phyloP scores from a whole-genome alignment of 2,329 filamentous ascomycete genomes.

The Talaromyces sp. region DNA sequence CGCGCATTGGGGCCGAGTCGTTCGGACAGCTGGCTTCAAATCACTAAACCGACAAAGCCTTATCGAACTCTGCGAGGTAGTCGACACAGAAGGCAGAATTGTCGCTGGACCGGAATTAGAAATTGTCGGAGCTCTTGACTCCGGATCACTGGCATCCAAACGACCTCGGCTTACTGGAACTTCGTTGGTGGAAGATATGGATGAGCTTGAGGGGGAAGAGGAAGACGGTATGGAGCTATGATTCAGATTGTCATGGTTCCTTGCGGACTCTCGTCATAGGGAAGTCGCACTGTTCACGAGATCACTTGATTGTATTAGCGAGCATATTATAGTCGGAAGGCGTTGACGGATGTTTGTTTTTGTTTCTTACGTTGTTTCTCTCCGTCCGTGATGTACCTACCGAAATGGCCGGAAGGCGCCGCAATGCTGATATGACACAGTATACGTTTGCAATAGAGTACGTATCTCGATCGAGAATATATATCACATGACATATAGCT shows the following conservation, averaged over 20 bases:
- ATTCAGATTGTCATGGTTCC: constrained; percentile 4
- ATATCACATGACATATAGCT: neutral
- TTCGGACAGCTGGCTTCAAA: constrained; percentile 83
- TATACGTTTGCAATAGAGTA: neutral
- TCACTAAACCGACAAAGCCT: constrained; percentile 73
- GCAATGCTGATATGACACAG: neutral
- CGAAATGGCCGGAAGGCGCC: neutral
- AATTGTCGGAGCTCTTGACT: constrained; percentile 53
- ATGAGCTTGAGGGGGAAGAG: constrained; percentile 47
- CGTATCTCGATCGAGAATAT: neutral
- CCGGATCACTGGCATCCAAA: constrained; percentile 44
- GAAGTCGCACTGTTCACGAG: constrained; percentile 10
- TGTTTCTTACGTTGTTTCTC: constrained; percentile 16
- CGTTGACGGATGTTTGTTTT: neutral
- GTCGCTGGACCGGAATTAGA: constrained; percentile 82
- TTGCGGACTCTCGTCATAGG: constrained; percentile 8
- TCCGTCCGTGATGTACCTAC: neutral
- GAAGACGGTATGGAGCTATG: constrained; percentile 48
- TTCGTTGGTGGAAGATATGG: constrained; percentile 31
- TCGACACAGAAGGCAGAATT: constrained; percentile 88
- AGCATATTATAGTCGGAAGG: constrained; percentile 9
- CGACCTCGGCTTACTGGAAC: constrained; percentile 27
- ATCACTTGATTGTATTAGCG: constrained; percentile 15
- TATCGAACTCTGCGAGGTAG: constrained; percentile 88
- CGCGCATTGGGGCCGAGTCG: constrained; percentile 90